Base-by-base conservation (phyloP, 805 yeast genomes). In the Suhomyces sp. region DNA sequence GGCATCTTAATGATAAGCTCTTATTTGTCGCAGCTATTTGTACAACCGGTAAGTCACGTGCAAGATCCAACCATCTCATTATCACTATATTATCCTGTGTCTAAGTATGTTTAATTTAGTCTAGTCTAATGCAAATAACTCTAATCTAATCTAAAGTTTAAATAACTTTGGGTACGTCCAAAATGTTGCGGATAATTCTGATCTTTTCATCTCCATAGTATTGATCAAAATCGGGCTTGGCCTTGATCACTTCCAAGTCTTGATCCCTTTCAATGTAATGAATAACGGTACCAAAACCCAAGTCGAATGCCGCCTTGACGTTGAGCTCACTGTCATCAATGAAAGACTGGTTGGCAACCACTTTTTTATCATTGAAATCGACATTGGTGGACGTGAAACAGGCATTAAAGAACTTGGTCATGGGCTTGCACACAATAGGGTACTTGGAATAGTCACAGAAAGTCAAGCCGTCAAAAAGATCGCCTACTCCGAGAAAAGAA, bases 401-500 rank as follows among this genome's bases (percentile, higher is more conserved):
- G 52, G 76, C 79, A 36, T 80, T 78, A 64, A 85, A 93, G 61
- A 86, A 84, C 50, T 71, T 76, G 17, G 76, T 72, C 84, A 88
- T 89, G n/a, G 99, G 99, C 71, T 93, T 93, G 72, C 98, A 94
- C 31, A 86, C 72, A 53, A 93, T 77, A 5, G 87, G 86, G 51
- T 82, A 84, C 48, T 74, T 63, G 47, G 83, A 74, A 66, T 94
- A 94, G 71, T 94, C 96, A 72, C 99, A 94, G 70, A 75, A 93
- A 1, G 97, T 90, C 59, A 94, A 79, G 0, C 99, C 99, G 59
- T 93, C 98, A 66, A 94, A 92, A 51, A 90, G 66, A 66, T 92
- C 97, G n/a, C 93, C 97, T 27, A 93, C 68, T 1, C 97, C 97
- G 47, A 93, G 74, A 47, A 93, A 75, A 44, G 84, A 79, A 17